Base-by-base conservation (phyloP, 139 green algal genomes). In the Raphidocelis subcapitata region DNA sequence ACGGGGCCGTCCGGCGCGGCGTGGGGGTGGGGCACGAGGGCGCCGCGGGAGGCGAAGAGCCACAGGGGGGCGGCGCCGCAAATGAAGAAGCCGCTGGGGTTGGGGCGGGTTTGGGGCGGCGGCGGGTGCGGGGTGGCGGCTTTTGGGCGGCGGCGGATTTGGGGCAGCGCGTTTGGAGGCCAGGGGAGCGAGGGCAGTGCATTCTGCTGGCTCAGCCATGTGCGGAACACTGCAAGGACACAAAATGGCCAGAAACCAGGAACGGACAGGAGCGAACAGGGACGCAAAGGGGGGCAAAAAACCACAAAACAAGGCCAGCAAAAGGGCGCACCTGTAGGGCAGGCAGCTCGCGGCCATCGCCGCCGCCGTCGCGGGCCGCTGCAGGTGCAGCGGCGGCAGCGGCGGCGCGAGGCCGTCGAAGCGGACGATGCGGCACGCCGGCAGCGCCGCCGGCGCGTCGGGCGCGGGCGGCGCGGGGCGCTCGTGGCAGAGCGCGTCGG, bases 31-130 rank as follows among this genome's bases (percentile, higher is more conserved):
- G 76, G 28, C 65, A 88, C 28, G 26, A 96, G 65, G 5, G 66
- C 70, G 24, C 91, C 87, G 1, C 92, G 65, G 4, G 54, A 71
- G 0, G 79, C 85, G 20, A 97, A 62, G 26, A 97, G 83, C 92
- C 90, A 96, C 69, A 90, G 41, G 1, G 91, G 90, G 41, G 73
- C 54, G 33, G 60, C 37, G 2, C 92, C 92, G 2, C 62, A 71
- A 47, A 93, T 63, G 61, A 93, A 91, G 5, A 93, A 52, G 31
- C 88, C 88, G 62, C 54, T 73, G 41, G 4, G 54, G 52, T 23
- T n/a, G 33, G 44, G 55, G 10, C 52, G 47, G 1, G 18, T 8
- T 0, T 21, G 24, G 20, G 46, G 37, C 57, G 41, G 51, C 62
- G 29, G 57, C 57, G 16, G 36, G 10, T 0, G 32, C 51, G 2